These are phyloP conservation scores for Fraxinus platypoda DNA, from an alignment of 305 asterid species.

Conservation along the genomic window DNA sequence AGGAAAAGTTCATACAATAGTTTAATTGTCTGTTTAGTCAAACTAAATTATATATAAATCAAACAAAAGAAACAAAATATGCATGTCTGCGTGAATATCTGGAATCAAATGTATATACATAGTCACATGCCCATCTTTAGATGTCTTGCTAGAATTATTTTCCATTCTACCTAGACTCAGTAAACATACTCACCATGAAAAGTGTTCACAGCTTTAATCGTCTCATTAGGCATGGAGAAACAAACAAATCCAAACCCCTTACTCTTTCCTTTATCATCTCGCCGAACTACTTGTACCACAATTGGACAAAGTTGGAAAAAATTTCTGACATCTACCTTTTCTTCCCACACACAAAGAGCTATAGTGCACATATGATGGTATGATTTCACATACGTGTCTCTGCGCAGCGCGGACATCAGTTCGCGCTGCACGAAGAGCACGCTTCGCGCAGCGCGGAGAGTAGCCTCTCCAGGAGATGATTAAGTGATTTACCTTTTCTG, in stretches of 20 bases:
- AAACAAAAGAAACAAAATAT: neutral
- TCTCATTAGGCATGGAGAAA: constrained; percentile 78
- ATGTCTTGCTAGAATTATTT: constrained; percentile 9
- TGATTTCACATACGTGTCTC: too few species aligned
- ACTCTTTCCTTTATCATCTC: constrained; percentile 73
- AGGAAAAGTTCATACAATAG: neutral
- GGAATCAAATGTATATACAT: constrained; percentile 3
- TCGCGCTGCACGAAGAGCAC: too few species aligned
- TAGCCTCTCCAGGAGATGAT: too few species aligned
- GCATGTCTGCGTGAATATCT: neutral
- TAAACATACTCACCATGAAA: constrained; percentile 54
- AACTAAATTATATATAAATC: neutral
- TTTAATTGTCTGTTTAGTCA: neutral
- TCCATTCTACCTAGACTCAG: neutral
- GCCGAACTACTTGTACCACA: constrained; percentile 80
- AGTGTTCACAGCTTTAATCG: constrained; percentile 57
- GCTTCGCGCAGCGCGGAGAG: too few species aligned
- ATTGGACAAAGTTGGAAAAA: too few species aligned
- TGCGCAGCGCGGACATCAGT: too few species aligned
- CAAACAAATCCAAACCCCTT: constrained; percentile 91
- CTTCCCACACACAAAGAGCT: too few species aligned
- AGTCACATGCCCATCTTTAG: neutral
- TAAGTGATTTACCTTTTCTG: too few species aligned
- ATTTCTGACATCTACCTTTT: too few species aligned
- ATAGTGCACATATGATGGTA: too few species aligned